A percentile compares a stretch with the other conserved stretches of the same genome.
Evolutionary conservation across 1,284 basidiomycete genomes (phyloP).

Genomic region (Puccinia coronata): DNA sequence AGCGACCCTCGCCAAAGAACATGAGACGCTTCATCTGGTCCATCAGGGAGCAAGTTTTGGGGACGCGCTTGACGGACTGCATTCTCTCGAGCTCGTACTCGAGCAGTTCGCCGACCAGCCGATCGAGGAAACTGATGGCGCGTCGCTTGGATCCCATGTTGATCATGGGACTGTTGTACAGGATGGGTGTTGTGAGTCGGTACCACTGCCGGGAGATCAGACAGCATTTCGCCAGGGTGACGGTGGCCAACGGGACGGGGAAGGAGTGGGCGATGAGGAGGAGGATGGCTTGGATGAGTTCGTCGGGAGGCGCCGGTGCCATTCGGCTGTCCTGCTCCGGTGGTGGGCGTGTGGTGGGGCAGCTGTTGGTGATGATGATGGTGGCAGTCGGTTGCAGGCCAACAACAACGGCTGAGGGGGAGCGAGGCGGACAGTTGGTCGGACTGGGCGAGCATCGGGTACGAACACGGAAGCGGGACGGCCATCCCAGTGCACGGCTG

Average conservation of each 20-base stretch:
- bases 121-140: slow-evolving; percentile 20
- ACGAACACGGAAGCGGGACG: too few relatives aligned
- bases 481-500: too few relatives aligned
- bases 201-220: slow-evolving; percentile 29
- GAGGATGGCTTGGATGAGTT: slow-evolving; percentile 40
- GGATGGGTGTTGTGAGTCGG: neutral
- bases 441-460: too few relatives aligned
- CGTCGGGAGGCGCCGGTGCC: slow-evolving; percentile 25
- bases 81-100: slow-evolving; percentile 35
- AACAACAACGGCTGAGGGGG: neutral
- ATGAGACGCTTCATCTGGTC: slow-evolving; percentile 40
- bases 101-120: slow-evolving; percentile 24
- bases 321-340: neutral
- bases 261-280: neutral
- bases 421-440: too few relatives aligned
- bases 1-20: slow-evolving; percentile 35
- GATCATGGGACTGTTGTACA: slow-evolving; percentile 37
- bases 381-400: neutral
- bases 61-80: slow-evolving; percentile 18
- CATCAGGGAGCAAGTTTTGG: slow-evolving; percentile 9
- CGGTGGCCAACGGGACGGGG: neutral
- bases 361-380: neutral
- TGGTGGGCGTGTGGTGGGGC: neutral
- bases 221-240: slow-evolving; percentile 18
- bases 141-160: slow-evolving; percentile 32